A percentile compares a stretch with the other conserved stretches of the same genome.
phyloP scores from a whole-genome alignment of 2,329 filamentous ascomycete genomes.

The Macrophomina pseudophaseolina region DNA sequence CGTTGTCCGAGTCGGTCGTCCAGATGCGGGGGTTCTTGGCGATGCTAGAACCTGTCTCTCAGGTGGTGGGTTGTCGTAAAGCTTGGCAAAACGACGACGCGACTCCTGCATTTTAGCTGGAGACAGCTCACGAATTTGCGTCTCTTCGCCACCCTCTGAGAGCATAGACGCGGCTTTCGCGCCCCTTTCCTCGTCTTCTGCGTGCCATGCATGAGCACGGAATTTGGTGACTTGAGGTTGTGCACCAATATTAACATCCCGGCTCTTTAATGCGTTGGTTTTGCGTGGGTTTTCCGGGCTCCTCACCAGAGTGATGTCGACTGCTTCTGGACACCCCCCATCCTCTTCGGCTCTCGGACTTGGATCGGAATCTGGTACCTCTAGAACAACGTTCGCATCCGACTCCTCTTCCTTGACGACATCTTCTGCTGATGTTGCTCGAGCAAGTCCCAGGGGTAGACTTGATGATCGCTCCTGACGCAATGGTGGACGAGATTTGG shows the following conservation, averaged over 20 bases:
- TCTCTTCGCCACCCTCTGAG: conserved; percentile 26
- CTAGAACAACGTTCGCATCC: background rate
- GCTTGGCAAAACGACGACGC: conserved; percentile 18
- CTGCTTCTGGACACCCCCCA: background rate
- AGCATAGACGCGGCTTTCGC: conserved; percentile 17
- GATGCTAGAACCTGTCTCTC: background rate
- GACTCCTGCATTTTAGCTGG: conserved; percentile 18
- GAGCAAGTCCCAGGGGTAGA: conserved; percentile 32
- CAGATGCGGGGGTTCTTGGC: conserved; percentile 1
- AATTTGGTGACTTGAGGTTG: background rate
- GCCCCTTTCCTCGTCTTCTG: background rate
- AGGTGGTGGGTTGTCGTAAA: conserved; percentile 12
- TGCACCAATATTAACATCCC: conserved; percentile 5
- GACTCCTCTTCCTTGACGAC: background rate
- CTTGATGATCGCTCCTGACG: conserved; percentile 39
- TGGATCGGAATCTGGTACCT: conserved; percentile 12
- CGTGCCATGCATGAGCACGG: background rate
- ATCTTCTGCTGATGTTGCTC: conserved; percentile 20
- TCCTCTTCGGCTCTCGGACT: background rate
- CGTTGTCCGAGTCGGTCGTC: background rate
- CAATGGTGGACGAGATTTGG: conserved; percentile 27
- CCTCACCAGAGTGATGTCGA: background rate
- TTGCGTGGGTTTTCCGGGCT: conserved; percentile 16
- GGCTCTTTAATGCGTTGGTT: background rate
- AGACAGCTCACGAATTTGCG: conserved; percentile 2